Percentiles rank a stretch among this genome's conserved stretches.
Evolutionary conservation across 176 grass and related monocot genomes (phyloP).

Genomic region (Aegilops longissima): DNA sequence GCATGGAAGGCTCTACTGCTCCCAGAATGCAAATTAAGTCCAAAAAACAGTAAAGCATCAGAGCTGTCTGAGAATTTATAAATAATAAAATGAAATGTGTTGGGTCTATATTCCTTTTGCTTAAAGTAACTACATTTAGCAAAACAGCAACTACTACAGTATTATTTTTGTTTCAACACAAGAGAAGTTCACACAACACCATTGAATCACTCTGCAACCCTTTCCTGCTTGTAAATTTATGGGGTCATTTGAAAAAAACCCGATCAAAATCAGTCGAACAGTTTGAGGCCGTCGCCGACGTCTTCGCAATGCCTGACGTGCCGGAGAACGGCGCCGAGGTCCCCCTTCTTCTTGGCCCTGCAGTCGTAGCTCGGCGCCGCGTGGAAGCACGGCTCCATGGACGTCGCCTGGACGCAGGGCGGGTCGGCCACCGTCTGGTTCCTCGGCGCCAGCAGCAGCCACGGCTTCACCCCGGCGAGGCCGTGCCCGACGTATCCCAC

Average conservation of each 20-base stretch:
- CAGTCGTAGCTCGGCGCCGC: slow-evolving; percentile 62
- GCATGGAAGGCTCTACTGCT: background rate
- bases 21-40: background rate
- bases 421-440: slow-evolving; percentile 31
- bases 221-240: background rate
- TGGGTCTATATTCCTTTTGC: background rate
- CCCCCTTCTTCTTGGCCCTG: slow-evolving; percentile 47
- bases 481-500: slow-evolving; percentile 57
- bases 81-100: background rate
- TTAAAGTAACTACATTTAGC: background rate
- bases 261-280: slow-evolving; percentile 33
- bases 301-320: slow-evolving; percentile 69
- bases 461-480: slow-evolving; percentile 58
- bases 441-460: slow-evolving; percentile 41
- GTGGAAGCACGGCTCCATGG: slow-evolving; percentile 82
- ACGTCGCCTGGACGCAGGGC: slow-evolving; percentile 49
- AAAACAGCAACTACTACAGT: background rate
- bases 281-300: slow-evolving; percentile 46
- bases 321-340: slow-evolving; percentile 36
- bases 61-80: background rate
- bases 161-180: background rate
- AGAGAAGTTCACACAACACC: background rate
- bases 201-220: background rate
- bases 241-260: too few relatives aligned
- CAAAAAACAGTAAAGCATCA: background rate